Conservation (phyloP, 2,329 filamentous ascomycete species). For the Ophiostoma montium region DNA sequence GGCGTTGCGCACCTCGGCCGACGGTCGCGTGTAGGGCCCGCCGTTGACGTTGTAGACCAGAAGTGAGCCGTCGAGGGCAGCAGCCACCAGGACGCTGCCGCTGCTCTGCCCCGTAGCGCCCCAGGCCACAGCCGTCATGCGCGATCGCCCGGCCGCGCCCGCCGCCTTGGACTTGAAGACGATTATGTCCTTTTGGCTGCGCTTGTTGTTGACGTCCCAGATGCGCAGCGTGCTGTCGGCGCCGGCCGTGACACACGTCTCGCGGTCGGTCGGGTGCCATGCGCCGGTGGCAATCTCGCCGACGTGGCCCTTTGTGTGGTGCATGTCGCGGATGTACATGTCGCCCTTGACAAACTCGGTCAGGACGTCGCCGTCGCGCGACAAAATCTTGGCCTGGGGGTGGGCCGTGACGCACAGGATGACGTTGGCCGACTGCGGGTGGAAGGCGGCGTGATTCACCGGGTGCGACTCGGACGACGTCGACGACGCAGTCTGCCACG, state of each 20-base stretch:
- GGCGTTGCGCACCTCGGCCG: slow-evolving; percentile 70
- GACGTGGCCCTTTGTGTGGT: slow-evolving; percentile 94
- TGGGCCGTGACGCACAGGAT: slow-evolving; percentile 82
- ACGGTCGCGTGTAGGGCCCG: slow-evolving; percentile 69
- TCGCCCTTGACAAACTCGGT: slow-evolving; percentile 93
- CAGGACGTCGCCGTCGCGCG: slow-evolving; percentile 71
- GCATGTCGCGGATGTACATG: slow-evolving; percentile 95
- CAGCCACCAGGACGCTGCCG: slow-evolving; percentile 50
- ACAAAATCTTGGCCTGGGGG: slow-evolving; percentile 79
- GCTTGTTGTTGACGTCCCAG: slow-evolving; percentile 89
- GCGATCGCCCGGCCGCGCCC: slow-evolving; percentile 75
- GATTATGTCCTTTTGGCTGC: slow-evolving; percentile 82
- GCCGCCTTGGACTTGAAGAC: slow-evolving; percentile 89
- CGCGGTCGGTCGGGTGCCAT: slow-evolving; percentile 80
- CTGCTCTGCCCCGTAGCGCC: slow-evolving; percentile 46
- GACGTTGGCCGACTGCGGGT: slow-evolving; percentile 61
- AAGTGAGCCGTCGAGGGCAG: slow-evolving; percentile 77
- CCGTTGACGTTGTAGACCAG: slow-evolving; percentile 88
- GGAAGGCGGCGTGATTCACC: slow-evolving; percentile 77
- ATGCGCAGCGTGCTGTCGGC: slow-evolving; percentile 92
- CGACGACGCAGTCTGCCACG: slow-evolving; percentile 54
- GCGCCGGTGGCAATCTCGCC: slow-evolving; percentile 79
- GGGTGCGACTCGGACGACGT: slow-evolving; percentile 71
- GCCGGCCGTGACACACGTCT: slow-evolving; percentile 77
- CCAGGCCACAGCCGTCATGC: slow-evolving; percentile 91